A percentile compares a stretch with the other conserved stretches of the same genome.
These are phyloP conservation scores for Komagataella kurtzmanii DNA, from an alignment of 805 yeast species.

Conservation along the genomic window DNA sequence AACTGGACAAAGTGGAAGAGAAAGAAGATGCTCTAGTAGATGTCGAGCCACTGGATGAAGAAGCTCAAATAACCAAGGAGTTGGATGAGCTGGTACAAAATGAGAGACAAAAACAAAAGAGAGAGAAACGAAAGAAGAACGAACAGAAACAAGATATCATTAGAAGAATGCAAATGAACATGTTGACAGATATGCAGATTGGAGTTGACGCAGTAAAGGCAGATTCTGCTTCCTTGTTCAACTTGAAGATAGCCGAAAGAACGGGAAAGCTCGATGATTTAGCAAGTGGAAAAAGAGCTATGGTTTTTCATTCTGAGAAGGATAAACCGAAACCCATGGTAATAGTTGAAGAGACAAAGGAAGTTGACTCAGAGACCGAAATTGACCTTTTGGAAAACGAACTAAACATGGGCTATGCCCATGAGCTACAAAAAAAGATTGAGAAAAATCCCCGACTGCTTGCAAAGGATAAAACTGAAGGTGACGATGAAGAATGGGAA, in stretches of 20 bases:
- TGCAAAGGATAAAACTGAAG: constrained; percentile 55
- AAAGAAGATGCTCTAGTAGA: constrained; percentile 45
- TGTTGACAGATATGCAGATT: constrained; percentile 84
- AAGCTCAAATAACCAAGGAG: constrained; percentile 80
- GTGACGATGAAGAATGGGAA: constrained; percentile 71
- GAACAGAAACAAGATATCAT: constrained; percentile 82
- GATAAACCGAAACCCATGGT: constrained; percentile 43
- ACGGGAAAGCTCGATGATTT: constrained; percentile 69
- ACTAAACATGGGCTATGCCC: constrained; percentile 68
- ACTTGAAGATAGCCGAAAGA: constrained; percentile 72
- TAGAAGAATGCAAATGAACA: constrained; percentile 86
- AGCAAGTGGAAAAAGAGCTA: constrained; percentile 60
- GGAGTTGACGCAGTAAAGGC: constrained; percentile 84
- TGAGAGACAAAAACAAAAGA: constrained; percentile 53
- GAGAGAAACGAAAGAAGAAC: constrained; percentile 74
- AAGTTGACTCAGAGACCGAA: constrained; percentile 32
- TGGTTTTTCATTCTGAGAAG: constrained; percentile 39
- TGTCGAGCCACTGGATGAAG: constrained; percentile 68
- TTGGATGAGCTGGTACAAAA: constrained; percentile 59
- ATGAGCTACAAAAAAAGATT: constrained; percentile 51
- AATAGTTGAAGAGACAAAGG: constrained; percentile 37
- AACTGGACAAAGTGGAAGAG: constrained; percentile 33
- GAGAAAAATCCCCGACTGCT: constrained; percentile 57
- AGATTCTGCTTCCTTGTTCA: constrained; percentile 73
- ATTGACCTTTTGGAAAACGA: constrained; percentile 65